Evolutionary conservation across 371 early-diverging fungal genomes (phyloP), one percentile per base, ranked within the genome.

Genomic region (Batrachochytrium dendrobatidis): DNA sequence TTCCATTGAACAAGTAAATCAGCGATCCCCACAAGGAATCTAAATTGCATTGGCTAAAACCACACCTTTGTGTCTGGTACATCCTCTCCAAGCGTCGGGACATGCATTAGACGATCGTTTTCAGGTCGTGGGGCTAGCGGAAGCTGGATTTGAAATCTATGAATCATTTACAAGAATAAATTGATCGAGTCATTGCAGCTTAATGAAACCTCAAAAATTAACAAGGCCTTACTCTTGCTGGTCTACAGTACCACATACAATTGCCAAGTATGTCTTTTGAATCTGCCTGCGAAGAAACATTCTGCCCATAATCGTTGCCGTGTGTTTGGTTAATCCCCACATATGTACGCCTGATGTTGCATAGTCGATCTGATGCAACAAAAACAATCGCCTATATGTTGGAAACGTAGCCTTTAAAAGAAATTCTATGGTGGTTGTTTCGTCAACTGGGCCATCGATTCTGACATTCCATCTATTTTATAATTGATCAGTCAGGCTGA

Each of bases 351-450:
- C 73, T 18, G 58, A 57, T 8, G 73, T 73, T 8, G 60, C 68
- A 49, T 48, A 69, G 60, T 73, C 73, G 18, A 73, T 57, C 56
- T 69, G 70, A 34, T 66, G 72, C 7, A 69, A 25, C 17, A 70
- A 55, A 53, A 53, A 56, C n/a, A 64, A 52, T 30, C 54, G 58
- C 30, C 3, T 12, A 34, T 63, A 61, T 25, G 63, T 35, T 1
- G 67, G 58, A 32, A 65, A 67, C 7, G 33, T 30, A 8, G 34
- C 48, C 51, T 26, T 25, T 8, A 62, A 34, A n/a, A 69, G 63
- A 17, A 66, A 55, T 22, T 58, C 33, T 15, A 58, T 59, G 15
- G 60, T 61, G 12, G 64, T 62, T n/a, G n/a, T n/a, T n/a, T n/a
- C n/a, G n/a, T n/a, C n/a, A n/a, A n/a, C n/a, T n/a, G n/a, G n/a